phyloP scores from a whole-genome alignment of 2,329 filamentous ascomycete genomes.

The Cordyceps fumosorosea region DNA sequence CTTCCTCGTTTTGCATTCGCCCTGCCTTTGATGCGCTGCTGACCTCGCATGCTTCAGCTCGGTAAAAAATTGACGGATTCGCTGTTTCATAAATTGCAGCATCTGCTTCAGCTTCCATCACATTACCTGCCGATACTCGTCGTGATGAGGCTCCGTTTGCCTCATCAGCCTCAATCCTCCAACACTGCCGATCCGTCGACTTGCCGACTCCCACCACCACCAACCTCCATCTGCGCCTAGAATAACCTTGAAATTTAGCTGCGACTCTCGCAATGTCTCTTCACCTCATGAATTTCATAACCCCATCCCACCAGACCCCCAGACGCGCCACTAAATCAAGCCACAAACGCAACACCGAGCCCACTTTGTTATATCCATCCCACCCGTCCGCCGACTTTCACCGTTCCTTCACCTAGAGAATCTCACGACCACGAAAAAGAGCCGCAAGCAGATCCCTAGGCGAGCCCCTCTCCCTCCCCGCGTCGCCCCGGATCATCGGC shows the following conservation, averaged over 20 bases:
- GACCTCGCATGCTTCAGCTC: too few relatives aligned
- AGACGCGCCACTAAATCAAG: background rate
- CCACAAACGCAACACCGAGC: background rate
- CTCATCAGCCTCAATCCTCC: background rate
- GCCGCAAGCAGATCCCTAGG: background rate
- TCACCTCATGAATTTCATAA: background rate
- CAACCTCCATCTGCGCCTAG: background rate
- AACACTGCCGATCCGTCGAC: background rate
- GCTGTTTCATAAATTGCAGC: background rate
- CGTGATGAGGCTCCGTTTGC: background rate
- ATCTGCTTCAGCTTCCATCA: background rate
- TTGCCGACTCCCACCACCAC: background rate
- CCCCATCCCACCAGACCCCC: background rate
- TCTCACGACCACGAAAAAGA: background rate
- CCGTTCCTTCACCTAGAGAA: background rate
- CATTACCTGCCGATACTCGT: background rate
- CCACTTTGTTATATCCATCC: background rate
- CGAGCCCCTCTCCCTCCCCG: background rate
- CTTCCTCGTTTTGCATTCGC: background rate
- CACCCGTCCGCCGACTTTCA: background rate
- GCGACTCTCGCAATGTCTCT: background rate
- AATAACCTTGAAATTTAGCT: constrained; percentile 6
- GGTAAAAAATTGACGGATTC: too few relatives aligned
- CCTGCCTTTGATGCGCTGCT: too few relatives aligned
- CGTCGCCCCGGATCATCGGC: background rate